phyloP scores from a whole-genome alignment of 192 early-diverging fungal species.

The Dimargaris verticillata region DNA sequence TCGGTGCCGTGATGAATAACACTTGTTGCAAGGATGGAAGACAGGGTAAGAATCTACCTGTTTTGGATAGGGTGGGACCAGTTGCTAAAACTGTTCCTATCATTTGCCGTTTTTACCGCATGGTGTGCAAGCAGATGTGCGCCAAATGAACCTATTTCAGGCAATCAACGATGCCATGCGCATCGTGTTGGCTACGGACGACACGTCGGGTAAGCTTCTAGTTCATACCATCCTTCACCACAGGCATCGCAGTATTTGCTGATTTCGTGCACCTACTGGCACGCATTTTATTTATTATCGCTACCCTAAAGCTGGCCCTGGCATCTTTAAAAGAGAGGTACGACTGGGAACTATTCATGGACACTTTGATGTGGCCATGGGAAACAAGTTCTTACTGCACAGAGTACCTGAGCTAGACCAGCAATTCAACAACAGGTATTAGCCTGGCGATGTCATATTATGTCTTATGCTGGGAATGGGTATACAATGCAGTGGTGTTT shows the following conservation, averaged over 20 bases:
- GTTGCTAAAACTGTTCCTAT: not conserved
- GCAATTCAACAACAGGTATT: not conserved
- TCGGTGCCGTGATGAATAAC: not conserved
- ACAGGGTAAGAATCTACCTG: not conserved
- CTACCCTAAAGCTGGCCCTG: not conserved
- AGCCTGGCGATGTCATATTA: not conserved
- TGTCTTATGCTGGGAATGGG: not conserved
- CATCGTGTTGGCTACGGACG: slow-evolving; percentile 69
- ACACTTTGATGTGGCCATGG: not conserved
- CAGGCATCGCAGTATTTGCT: not conserved
- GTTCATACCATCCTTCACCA: not conserved
- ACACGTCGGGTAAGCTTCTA: slow-evolving; percentile 43
- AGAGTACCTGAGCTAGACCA: slow-evolving; percentile 4
- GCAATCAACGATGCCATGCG: slow-evolving; percentile 90
- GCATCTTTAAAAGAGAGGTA: not conserved
- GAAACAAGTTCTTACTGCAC: not conserved
- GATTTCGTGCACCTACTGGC: not conserved
- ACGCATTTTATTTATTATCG: not conserved
- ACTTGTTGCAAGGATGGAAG: not conserved
- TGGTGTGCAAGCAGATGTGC: slow-evolving; percentile 37
- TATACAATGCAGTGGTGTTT: slow-evolving; percentile 52
- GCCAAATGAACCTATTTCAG: slow-evolving; percentile 89
- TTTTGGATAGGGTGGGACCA: not conserved
- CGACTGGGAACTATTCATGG: not conserved
- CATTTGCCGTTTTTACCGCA: not conserved